A percentile compares a stretch with the other conserved stretches of the same genome.
Conservation (phyloP, 192 early-diverging fungal species). For the Coemansia sp. region DNA sequence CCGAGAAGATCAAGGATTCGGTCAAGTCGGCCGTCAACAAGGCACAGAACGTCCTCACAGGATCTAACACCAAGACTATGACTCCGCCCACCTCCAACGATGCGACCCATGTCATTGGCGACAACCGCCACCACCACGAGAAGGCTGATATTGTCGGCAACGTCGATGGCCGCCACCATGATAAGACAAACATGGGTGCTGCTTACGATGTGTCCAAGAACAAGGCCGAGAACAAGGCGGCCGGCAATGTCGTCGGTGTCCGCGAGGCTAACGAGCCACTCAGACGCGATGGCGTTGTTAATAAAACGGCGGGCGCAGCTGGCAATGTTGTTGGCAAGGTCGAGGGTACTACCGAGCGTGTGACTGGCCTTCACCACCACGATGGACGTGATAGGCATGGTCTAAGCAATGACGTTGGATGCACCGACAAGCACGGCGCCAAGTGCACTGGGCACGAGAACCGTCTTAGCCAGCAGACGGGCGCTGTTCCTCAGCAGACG, state of each 20-base stretch:
- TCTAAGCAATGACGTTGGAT: neutral
- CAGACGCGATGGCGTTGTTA: neutral
- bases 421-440: neutral
- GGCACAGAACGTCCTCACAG: neutral
- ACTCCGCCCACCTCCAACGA: slow-evolving; percentile 6
- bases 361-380: slow-evolving; percentile 3
- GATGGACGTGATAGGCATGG: neutral
- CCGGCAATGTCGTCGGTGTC: neutral
- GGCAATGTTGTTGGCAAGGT: slow-evolving; percentile 2
- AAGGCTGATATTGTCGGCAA: neutral
- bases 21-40: slow-evolving; percentile 3
- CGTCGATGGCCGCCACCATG: neutral
- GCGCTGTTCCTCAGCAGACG: neutral
- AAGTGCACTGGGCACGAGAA: neutral
- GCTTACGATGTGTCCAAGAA: neutral
- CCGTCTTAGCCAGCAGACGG: neutral
- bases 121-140: neutral
- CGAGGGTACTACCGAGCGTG: neutral
- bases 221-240: too few relatives aligned
- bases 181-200: neutral
- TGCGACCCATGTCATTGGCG: neutral
- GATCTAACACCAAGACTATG: neutral
- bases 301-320: neutral
- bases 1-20: slow-evolving; percentile 13
- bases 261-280: neutral